Conservation (phyloP, 2,329 filamentous ascomycete species). For the Sarocladium strictum region DNA sequence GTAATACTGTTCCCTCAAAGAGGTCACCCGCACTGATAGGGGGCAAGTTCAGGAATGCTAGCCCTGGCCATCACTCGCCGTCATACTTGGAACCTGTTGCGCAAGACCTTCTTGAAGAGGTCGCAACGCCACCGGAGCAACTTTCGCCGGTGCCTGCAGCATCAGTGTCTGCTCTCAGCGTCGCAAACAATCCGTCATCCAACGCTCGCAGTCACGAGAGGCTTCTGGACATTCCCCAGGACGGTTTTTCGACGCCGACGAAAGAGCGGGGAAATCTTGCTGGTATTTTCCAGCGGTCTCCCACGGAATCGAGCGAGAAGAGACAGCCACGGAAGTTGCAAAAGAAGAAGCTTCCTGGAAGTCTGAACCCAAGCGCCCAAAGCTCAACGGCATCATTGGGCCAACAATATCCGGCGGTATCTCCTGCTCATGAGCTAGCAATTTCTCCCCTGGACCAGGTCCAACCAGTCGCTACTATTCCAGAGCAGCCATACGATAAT, state of each 20-base stretch:
- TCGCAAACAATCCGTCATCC: conserved; percentile 19
- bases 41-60: conserved; percentile 53
- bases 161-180: conserved; percentile 15
- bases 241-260: conserved; percentile 43
- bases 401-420: conserved; percentile 35
- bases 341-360: conserved; percentile 75
- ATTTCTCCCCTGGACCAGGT: conserved; percentile 41
- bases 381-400: conserved; percentile 70
- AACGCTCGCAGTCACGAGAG: conserved; percentile 44
- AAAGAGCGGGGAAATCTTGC: conserved; percentile 61
- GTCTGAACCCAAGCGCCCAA: conserved; percentile 78
- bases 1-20: conserved; percentile 92
- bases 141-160: background rate
- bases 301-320: conserved; percentile 52
- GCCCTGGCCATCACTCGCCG: conserved; percentile 23
- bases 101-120: conserved; percentile 19
- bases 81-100: conserved; percentile 32
- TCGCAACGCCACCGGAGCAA: conserved; percentile 13
- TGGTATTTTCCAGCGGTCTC: conserved; percentile 65
- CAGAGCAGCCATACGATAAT: background rate
- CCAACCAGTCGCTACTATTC: background rate
- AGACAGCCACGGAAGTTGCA: conserved; percentile 84
- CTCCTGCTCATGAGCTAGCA: conserved; percentile 27
- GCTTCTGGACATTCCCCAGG: conserved; percentile 35
- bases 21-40: conserved; percentile 68